Conservation (phyloP, 2,329 filamentous ascomycete species). For the Cladosporium velox region DNA sequence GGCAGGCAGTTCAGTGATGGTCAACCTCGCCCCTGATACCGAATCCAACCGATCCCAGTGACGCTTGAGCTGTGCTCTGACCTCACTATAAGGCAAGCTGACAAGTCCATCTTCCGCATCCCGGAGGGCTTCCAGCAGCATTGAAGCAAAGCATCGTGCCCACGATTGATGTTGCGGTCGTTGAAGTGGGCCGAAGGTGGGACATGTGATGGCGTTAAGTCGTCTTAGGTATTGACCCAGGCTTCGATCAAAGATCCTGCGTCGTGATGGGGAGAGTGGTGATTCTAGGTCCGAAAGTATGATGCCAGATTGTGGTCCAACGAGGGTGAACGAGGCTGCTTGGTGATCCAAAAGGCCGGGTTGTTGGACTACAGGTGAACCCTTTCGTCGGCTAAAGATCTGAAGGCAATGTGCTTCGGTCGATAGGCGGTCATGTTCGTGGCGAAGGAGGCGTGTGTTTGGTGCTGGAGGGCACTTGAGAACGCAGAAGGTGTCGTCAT, state of each 20-base stretch:
- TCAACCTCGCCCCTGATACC: conserved; percentile 54
- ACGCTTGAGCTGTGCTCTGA: conserved; percentile 52
- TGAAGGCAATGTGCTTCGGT: conserved; percentile 44
- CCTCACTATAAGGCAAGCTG: conserved; percentile 57
- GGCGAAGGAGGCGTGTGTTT: conserved; percentile 44
- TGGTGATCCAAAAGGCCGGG: conserved; percentile 44
- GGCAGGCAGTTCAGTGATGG: conserved; percentile 52
- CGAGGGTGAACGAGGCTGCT: conserved; percentile 32
- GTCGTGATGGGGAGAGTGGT: conserved; percentile 39
- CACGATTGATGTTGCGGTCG: conserved; percentile 45
- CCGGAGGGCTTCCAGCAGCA: conserved; percentile 56
- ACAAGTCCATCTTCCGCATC: conserved; percentile 62
- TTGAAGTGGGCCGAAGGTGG: conserved; percentile 53
- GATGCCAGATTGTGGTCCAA: conserved; percentile 33
- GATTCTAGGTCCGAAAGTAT: conserved; percentile 33
- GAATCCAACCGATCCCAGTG: conserved; percentile 51
- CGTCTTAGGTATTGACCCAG: conserved; percentile 44
- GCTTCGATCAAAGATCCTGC: conserved; percentile 43
- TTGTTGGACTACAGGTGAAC: conserved; percentile 35
- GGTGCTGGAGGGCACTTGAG: conserved; percentile 45
- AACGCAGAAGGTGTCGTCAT: conserved; percentile 35
- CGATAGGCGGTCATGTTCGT: conserved; percentile 46
- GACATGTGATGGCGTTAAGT: conserved; percentile 49
- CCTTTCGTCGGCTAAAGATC: conserved; percentile 39
- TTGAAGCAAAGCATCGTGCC: conserved; percentile 54